Evolutionary conservation across 108 stramenopile species (phyloP), one percentile per base, ranked within the genome.

Genomic region (Schizochytrium sp.): DNA sequence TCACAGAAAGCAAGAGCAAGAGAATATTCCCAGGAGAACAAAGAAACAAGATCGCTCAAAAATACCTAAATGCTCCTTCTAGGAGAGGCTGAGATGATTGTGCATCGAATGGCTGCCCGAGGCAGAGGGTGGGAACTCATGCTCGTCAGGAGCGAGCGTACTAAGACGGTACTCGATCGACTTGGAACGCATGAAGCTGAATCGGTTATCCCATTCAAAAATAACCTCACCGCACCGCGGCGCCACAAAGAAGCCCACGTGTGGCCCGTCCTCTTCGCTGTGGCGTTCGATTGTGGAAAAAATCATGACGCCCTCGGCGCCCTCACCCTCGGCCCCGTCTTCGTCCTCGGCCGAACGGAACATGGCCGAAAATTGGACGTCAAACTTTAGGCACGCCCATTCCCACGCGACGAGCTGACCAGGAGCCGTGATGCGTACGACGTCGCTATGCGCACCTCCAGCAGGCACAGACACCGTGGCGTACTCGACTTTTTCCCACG

Each of bases 151-250:
- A 6, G 6, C 18, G 4, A 83, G 48, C 48, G 19, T 47, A 23
- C 48, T 83, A 12, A 83, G 48, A 10, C 76, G 76, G 76, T 83
- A 83, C 48, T 53, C 51, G 45, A 83, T 53, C 12, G 12, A 12
- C 51, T 83, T 83, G 2, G 76, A 83, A 12, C 76, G 76, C 51
- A 83, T 53, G 76, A 83, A 83, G 76, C 76, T 83, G 76, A 45
- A 83, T 23, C 76, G 76, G 23, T 83, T 83, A 45, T 83, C 76
- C 76, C 76, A 83, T 23, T 83, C 76, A 34, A 83, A 83, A 16
- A 83, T 53, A 4, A 83, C 51, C 25, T 83, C 76, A 12, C 76
- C 76, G 10, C 48, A 18, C 6, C 5, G 28, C 14, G 76, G 76
- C 25, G 76, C 45, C 0, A 83, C 51, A 4, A 83, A 83, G 76